A percentile compares a stretch with the other conserved stretches of the same genome.
Evolutionary conservation across 805 yeast species (phyloP).

Genomic region (Cephaloascus albidus): DNA sequence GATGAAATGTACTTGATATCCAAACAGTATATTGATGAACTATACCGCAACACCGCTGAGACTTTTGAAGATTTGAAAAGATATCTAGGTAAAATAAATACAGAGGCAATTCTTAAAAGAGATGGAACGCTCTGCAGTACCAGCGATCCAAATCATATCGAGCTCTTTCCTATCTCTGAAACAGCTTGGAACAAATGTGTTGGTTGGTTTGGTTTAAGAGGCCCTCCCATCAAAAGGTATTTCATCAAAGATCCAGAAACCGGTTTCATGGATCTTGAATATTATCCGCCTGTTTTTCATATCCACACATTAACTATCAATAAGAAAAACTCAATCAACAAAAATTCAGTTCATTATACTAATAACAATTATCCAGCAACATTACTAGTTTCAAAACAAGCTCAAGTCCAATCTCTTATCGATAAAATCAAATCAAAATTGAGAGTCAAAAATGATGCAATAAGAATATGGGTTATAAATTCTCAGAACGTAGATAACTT

Average conservation of each 20-base stretch:
- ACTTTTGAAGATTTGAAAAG: background rate
- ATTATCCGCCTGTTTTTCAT: constrained; percentile 24
- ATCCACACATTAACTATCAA: constrained; percentile 20
- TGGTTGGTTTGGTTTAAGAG: constrained; percentile 23
- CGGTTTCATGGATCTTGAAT: constrained; percentile 21
- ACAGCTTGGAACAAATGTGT: constrained; percentile 17
- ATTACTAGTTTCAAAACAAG: background rate
- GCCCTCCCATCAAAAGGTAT: constrained; percentile 22
- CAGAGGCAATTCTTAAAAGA: background rate
- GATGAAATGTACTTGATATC: too few species aligned
- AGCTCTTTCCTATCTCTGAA: constrained; percentile 15
- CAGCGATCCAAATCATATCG: constrained; percentile 7
- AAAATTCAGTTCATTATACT: background rate
- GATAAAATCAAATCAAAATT: background rate
- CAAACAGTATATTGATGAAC: too few species aligned
- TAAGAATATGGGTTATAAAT: background rate
- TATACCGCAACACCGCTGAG: too few species aligned
- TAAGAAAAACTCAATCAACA: background rate
- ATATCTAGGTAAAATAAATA: background rate
- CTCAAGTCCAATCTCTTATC: background rate
- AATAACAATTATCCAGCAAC: background rate
- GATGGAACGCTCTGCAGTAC: background rate
- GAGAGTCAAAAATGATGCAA: background rate
- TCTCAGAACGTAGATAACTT: background rate
- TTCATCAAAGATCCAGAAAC: constrained; percentile 14